phyloP scores from a whole-genome alignment of 2,329 filamentous ascomycete species.

The Pyrenochaeta sp. region DNA sequence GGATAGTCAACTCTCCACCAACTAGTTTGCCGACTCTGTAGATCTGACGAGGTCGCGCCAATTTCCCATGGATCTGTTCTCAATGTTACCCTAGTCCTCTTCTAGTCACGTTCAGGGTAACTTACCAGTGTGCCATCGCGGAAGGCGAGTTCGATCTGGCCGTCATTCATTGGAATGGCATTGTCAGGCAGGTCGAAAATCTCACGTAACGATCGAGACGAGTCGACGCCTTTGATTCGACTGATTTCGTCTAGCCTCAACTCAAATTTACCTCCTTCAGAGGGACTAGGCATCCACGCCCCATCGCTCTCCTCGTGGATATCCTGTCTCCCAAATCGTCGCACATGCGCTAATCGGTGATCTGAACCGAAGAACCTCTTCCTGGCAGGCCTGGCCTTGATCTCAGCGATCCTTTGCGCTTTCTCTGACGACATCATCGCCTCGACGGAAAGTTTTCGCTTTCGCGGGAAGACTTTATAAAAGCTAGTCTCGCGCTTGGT shows the following conservation, averaged over 20 bases:
- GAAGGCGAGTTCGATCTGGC: constrained; percentile 36
- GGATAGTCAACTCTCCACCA: constrained; percentile 23
- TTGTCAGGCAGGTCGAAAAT: constrained; percentile 33
- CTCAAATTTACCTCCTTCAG: neutral
- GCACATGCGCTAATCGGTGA: constrained; percentile 26
- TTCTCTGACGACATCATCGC: constrained; percentile 32
- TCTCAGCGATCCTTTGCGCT: constrained; percentile 31
- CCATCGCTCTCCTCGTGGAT: constrained; percentile 28
- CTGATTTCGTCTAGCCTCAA: neutral
- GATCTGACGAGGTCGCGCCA: constrained; percentile 29
- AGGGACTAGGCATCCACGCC: constrained; percentile 12
- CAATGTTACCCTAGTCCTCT: constrained; percentile 5
- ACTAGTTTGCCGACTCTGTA: constrained; percentile 34
- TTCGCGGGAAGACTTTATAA: constrained; percentile 13
- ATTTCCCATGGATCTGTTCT: constrained; percentile 29
- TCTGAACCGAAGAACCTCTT: constrained; percentile 41
- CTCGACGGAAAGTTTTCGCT: constrained; percentile 13
- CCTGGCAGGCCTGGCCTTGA: constrained; percentile 43
- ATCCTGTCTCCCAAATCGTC: constrained; percentile 16
- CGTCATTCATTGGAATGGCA: constrained; percentile 36
- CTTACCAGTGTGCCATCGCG: constrained; percentile 35
- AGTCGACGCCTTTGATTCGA: neutral
- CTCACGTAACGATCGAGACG: constrained; percentile 14
- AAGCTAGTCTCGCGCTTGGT: constrained; percentile 15
- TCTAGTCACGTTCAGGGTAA: neutral